phyloP scores from a whole-genome alignment of 306 rosid species.

The Gleditsia sinensis region DNA sequence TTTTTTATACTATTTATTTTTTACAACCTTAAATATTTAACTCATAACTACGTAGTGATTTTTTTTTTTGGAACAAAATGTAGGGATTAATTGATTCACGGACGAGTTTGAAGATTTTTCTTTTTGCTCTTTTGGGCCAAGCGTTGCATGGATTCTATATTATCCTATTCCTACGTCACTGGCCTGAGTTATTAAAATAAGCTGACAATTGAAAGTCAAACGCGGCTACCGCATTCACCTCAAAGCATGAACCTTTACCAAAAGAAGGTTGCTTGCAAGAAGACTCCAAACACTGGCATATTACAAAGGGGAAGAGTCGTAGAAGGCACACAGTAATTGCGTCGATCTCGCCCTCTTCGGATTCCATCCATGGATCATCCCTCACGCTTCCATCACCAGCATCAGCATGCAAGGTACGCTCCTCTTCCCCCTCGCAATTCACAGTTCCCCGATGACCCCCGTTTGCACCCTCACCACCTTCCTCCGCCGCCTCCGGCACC shows the following conservation, averaged over 20 bases:
- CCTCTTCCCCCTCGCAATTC: slow-evolving; percentile 28
- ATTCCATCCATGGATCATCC: slow-evolving; percentile 27
- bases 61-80: too few relatives aligned
- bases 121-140: background rate
- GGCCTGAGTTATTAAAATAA: background rate
- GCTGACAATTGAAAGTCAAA: background rate
- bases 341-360: background rate
- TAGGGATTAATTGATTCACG: background rate
- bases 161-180: background rate
- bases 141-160: background rate
- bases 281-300: background rate
- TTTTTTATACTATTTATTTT: too few relatives aligned
- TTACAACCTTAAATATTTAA: too few relatives aligned
- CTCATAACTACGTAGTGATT: too few relatives aligned
- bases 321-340: background rate
- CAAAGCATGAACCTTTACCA: background rate
- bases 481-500: background rate
- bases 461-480: slow-evolving; percentile 22
- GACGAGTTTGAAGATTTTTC: background rate
- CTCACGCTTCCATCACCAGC: slow-evolving; percentile 6
- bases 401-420: slow-evolving; percentile 32
- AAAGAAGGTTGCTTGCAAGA: background rate
- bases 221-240: background rate
- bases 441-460: slow-evolving; percentile 26
- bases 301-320: background rate